Conservation (phyloP, 2,329 filamentous ascomycete genomes). For the Penicillium sp. region DNA sequence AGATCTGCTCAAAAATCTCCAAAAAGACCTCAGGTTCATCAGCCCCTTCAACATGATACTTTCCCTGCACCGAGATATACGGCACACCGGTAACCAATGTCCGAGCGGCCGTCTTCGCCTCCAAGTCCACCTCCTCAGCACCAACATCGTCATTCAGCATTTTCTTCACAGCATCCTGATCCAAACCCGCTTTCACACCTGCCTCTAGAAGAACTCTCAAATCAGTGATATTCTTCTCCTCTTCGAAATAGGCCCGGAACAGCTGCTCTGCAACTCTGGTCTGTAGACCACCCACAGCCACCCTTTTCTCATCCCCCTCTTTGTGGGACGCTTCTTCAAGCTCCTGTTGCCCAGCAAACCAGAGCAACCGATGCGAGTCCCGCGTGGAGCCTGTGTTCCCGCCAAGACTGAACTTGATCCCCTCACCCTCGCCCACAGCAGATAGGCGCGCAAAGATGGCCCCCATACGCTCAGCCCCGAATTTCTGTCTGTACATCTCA, state of each 20-base stretch:
- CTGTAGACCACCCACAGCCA: conserved; percentile 51
- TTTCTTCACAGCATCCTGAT: conserved; percentile 51
- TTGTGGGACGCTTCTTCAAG: conserved; percentile 5
- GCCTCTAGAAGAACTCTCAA: conserved; percentile 53
- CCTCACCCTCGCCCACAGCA: conserved; percentile 60
- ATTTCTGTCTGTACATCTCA: conserved; percentile 60
- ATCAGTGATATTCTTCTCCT: conserved; percentile 63
- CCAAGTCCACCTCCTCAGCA: conserved; percentile 56
- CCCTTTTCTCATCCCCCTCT: conserved; percentile 23
- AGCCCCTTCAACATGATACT: conserved; percentile 67
- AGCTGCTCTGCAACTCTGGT: conserved; percentile 61
- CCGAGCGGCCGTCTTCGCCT: conserved; percentile 54
- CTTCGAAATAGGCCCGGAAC: conserved; percentile 66
- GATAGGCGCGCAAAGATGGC: conserved; percentile 60
- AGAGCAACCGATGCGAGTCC: conserved; percentile 74
- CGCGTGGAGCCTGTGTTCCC: conserved; percentile 74
- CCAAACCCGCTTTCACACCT: conserved; percentile 56
- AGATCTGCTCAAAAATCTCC: conserved; percentile 63
- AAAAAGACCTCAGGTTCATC: conserved; percentile 69
- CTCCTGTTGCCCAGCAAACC: conserved; percentile 61
- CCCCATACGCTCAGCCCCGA: conserved; percentile 61
- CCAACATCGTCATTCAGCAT: conserved; percentile 60
- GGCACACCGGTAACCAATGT: conserved; percentile 67
- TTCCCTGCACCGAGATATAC: conserved; percentile 69
- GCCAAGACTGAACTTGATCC: conserved; percentile 70